These are phyloP conservation scores for Dothiorella sarmentorum DNA, from an alignment of 2,329 filamentous ascomycete species.

Conservation along the genomic window DNA sequence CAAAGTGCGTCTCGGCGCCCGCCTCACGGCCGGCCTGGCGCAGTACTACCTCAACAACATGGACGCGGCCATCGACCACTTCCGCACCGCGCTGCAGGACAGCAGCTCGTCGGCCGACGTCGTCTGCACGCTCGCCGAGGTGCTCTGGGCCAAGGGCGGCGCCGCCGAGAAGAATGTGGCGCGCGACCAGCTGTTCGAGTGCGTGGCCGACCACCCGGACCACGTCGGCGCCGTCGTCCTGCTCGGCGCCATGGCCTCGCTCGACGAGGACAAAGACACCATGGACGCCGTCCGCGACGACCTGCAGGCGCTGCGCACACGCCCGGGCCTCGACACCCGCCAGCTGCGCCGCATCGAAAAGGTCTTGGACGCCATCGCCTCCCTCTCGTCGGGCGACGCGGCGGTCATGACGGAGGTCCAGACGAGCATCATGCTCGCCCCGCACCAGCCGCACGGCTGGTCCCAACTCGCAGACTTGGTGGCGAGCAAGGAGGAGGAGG, in stretches of 20 bases:
- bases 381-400: not conserved
- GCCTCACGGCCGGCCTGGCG: conserved; percentile 80
- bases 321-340: conserved; percentile 57
- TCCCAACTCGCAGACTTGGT: conserved; percentile 59
- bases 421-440: conserved; percentile 75
- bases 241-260: conserved; percentile 76
- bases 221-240: conserved; percentile 79
- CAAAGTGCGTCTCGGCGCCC: conserved; percentile 75
- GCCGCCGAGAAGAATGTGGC: conserved; percentile 72
- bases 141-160: conserved; percentile 86
- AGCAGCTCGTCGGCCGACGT: conserved; percentile 75
- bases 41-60: conserved; percentile 68
- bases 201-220: conserved; percentile 68
- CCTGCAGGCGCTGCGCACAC: conserved; percentile 68
- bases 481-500: conserved; percentile 30
- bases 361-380: conserved; percentile 71
- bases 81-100: conserved; percentile 75
- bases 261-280: conserved; percentile 75
- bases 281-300: conserved; percentile 78
- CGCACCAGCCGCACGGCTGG: conserved; percentile 79
- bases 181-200: conserved; percentile 73
- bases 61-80: conserved; percentile 70
- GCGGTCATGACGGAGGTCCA: conserved; percentile 63
- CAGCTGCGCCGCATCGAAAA: conserved; percentile 70
- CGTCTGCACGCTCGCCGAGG: conserved; percentile 81